These are phyloP conservation scores for Trichophyton equinum DNA, from an alignment of 2,329 filamentous ascomycete species.

Conservation along the genomic window DNA sequence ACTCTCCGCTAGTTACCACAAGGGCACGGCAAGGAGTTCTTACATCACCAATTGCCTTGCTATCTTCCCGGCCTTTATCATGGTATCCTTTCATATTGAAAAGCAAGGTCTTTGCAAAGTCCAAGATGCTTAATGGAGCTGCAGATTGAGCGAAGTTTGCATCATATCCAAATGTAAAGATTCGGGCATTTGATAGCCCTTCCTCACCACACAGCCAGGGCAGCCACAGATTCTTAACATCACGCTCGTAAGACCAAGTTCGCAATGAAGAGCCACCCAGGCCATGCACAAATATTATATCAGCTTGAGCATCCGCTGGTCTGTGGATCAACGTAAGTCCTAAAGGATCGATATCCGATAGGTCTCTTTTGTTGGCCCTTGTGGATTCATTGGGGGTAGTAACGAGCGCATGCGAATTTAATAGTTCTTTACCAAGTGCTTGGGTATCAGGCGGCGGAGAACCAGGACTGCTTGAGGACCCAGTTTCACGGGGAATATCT, in stretches of 20 bases:
- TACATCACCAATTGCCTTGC: background rate
- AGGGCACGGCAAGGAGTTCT: too few species aligned
- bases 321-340: too few species aligned
- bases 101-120: slow-evolving; percentile 25
- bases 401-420: too few species aligned
- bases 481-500: too few species aligned
- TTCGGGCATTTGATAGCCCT: slow-evolving; percentile 24
- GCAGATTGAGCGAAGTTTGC: slow-evolving; percentile 14
- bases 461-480: too few species aligned
- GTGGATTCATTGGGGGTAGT: too few species aligned
- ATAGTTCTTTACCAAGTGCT: too few species aligned
- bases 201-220: background rate
- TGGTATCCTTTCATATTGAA: slow-evolving; percentile 13
- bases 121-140: slow-evolving; percentile 19
- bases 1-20: too few species aligned
- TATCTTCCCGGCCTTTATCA: background rate
- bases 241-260: slow-evolving; percentile 25
- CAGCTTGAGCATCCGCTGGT: slow-evolving; percentile 5
- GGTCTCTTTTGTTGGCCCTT: too few species aligned
- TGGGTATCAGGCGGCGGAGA: too few species aligned
- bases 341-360: too few species aligned
- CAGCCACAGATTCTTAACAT: slow-evolving; percentile 12
- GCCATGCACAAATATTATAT: slow-evolving; percentile 32
- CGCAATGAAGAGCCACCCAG: slow-evolving; percentile 27
- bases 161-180: slow-evolving; percentile 29